Conservation (phyloP, 805 yeast species). For the Dipodascus albidus region DNA sequence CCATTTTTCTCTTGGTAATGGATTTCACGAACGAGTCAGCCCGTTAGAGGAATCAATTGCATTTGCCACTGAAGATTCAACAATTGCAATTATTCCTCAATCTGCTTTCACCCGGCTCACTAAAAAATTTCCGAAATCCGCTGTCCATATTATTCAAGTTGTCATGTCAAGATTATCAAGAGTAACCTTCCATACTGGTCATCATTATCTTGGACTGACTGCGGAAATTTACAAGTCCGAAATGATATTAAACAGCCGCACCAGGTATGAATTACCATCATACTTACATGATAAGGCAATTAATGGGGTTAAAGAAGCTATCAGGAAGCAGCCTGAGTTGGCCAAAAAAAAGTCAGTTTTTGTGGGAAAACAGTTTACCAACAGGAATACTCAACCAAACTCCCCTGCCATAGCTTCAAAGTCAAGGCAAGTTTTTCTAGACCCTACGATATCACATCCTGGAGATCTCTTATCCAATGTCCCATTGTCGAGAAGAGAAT, state of each 20-base stretch:
- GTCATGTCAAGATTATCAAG: conserved; percentile 75
- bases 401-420: background rate
- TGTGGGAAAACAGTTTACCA: background rate
- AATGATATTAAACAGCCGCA: conserved; percentile 41
- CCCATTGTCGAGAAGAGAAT: conserved; percentile 30
- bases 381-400: background rate
- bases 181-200: conserved; percentile 86
- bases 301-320: conserved; percentile 27
- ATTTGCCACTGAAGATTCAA: conserved; percentile 60
- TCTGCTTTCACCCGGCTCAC: conserved; percentile 68
- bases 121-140: conserved; percentile 69
- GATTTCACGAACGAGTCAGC: background rate
- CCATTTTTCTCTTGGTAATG: background rate
- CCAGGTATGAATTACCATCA: conserved; percentile 44
- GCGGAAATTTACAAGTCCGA: conserved; percentile 73
- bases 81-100: conserved; percentile 86
- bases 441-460: conserved; percentile 44
- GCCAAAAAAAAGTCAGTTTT: background rate
- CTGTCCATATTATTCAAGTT: conserved; percentile 91
- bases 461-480: conserved; percentile 80
- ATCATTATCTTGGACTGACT: conserved; percentile 75
- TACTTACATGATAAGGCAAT: conserved; percentile 50
- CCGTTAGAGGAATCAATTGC: conserved; percentile 43
- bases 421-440: conserved; percentile 16
- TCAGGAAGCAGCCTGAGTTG: conserved; percentile 11